These are phyloP conservation scores for Colletotrichum spinosum DNA, from an alignment of 2,329 filamentous ascomycete genomes.

Conservation along the genomic window DNA sequence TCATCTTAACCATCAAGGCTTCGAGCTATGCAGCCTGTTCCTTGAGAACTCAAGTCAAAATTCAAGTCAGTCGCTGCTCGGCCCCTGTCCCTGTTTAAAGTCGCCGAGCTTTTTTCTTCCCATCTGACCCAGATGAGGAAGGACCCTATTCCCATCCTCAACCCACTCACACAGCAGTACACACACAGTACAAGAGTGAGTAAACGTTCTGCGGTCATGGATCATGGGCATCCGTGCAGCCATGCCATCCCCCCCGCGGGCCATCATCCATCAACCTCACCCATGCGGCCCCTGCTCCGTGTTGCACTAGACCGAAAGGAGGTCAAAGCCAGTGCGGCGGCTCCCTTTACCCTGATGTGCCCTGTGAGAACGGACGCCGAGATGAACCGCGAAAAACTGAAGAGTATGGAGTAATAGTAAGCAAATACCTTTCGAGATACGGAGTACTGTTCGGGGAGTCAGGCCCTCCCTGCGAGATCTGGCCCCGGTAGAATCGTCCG, in stretches of 20 bases:
- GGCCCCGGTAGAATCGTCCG: constrained; percentile 29
- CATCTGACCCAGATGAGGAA: constrained; percentile 31
- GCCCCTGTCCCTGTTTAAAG: constrained; percentile 18
- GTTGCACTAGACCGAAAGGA: constrained; percentile 27
- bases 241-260: neutral
- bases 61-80: constrained; percentile 10
- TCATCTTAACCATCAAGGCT: neutral
- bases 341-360: neutral
- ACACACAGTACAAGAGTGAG: constrained; percentile 17
- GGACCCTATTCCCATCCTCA: constrained; percentile 34
- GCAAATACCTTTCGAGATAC: too few relatives aligned
- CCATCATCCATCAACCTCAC: constrained; percentile 17
- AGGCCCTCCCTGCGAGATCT: constrained; percentile 8
- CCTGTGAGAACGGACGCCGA: too few relatives aligned
- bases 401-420: too few relatives aligned
- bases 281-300: constrained; percentile 33
- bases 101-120: constrained; percentile 18
- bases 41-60: constrained; percentile 9
- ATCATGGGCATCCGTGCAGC: constrained; percentile 31
- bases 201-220: constrained; percentile 35
- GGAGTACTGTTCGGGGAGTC: too few relatives aligned
- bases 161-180: neutral
- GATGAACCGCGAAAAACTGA: too few relatives aligned
- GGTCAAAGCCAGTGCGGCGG: constrained; percentile 15
- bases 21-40: neutral